Evolutionary conservation across 768 basidiomycete species (phyloP), one percentile per base, ranked within the genome.

Genomic region (Boletus barrowsii): DNA sequence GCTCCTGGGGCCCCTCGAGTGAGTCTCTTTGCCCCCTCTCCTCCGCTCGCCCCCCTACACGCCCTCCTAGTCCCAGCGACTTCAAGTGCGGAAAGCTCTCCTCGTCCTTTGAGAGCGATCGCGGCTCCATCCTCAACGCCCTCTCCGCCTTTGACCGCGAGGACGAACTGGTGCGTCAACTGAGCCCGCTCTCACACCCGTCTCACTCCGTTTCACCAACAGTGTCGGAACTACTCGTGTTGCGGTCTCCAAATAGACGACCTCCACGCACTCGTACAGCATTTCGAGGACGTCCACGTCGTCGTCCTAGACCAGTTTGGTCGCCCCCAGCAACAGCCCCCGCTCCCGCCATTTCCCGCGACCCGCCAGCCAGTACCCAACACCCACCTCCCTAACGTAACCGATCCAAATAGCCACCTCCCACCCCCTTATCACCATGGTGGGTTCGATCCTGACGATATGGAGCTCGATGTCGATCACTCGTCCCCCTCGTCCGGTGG

Each of bases 201-300:
- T 9, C 55, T 42, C 47, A 58, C 35, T 0, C 54, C 32, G 9
- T 37, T 26, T n/a, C 24, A 9, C 26, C 44, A 29, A 29, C 54
- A 88, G 83, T 92, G 90, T 70, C 85, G 87, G 59, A 87, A 96
- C 68, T 97, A 93, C 74, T 84, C 85, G 1, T 97, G 94, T 72
- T 97, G 93, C 66, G 93, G 92, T 10, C 73, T 88, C 47, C 80
- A 86, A 58, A 79, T 92, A 17, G 77, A 79, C 32, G 88, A 90
- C 62, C 79, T 90, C 0, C 88, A 90, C 56, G 87, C 90, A 3
- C 84, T 96, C 11, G 80, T 96, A 3, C 91, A 95, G 70, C 93
- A 96, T 66, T 94, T 95, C 60, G 93, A 96, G 65, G 88, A 93
- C 55, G 84, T 85, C 44, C 93, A 96, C 68, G 88, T 95, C 67